Percentiles rank a stretch among this genome's conserved stretches.
Conservation (phyloP, 148 eudicot species). For the Rhododendron ferrugineum region DNA sequence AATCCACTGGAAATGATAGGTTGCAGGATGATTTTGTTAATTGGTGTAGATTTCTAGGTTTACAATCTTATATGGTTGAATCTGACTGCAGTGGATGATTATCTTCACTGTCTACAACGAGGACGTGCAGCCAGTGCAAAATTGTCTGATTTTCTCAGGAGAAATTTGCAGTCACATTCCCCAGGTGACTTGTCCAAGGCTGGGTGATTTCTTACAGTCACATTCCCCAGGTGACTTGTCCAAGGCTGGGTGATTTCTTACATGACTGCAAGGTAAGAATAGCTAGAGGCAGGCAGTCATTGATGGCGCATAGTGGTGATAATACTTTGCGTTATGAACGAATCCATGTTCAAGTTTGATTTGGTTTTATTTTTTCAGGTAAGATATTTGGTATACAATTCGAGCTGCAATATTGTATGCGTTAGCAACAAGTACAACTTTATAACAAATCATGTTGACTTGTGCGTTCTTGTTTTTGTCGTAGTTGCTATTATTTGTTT, state of each 20-base stretch:
- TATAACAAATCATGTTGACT: neutral
- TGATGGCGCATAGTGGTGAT: neutral
- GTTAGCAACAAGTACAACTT: neutral
- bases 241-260: constrained; percentile 23
- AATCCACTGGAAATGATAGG: too few relatives aligned
- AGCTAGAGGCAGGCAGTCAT: neutral
- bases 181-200: constrained; percentile 29
- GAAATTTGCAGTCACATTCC: constrained; percentile 35
- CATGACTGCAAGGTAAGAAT: neutral
- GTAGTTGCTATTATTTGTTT: neutral
- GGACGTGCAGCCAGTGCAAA: constrained; percentile 72
- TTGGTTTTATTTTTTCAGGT: neutral
- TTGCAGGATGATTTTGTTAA: neutral
- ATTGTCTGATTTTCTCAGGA: constrained; percentile 57
- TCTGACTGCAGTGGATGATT: constrained; percentile 56
- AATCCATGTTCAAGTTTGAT: neutral
- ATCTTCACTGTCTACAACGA: constrained; percentile 60
- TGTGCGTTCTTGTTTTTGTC: neutral
- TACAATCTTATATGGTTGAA: neutral
- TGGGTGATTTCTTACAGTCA: constrained; percentile 18
- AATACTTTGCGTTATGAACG: neutral
- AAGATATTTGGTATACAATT: neutral
- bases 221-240: constrained; percentile 28
- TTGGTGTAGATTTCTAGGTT: neutral
- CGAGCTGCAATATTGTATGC: neutral